Evolutionary conservation across 2,329 filamentous ascomycete species (phyloP).

Genomic region (Coleophoma crateriformis): DNA sequence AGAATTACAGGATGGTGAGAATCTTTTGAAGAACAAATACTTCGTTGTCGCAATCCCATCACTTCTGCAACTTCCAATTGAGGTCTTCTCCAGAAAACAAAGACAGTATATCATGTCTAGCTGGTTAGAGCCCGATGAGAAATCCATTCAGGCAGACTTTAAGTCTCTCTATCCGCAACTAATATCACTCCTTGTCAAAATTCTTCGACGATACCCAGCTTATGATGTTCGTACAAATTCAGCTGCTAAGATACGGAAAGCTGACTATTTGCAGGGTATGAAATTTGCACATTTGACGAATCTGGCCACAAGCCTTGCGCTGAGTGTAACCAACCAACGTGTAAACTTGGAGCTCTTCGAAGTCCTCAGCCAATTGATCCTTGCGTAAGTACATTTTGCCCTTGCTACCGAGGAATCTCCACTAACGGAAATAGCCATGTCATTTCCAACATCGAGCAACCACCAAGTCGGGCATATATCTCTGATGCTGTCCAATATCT

Average conservation of each 20-base stretch:
- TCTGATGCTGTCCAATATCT: slow-evolving; percentile 15
- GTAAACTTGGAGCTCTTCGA: slow-evolving; percentile 15
- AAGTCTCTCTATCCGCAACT: slow-evolving; percentile 20
- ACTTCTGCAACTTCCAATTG: not conserved
- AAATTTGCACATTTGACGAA: slow-evolving; percentile 32
- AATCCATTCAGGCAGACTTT: slow-evolving; percentile 1
- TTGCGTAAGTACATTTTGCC: slow-evolving; percentile 12
- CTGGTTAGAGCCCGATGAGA: slow-evolving; percentile 11
- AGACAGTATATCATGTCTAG: slow-evolving; percentile 37
- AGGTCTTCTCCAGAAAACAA: slow-evolving; percentile 14
- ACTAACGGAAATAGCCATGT: slow-evolving; percentile 15
- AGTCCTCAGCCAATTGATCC: slow-evolving; percentile 18
- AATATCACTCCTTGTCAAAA: slow-evolving; percentile 40
- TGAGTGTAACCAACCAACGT: slow-evolving; percentile 1
- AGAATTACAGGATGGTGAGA: no score
- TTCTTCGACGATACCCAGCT: slow-evolving; percentile 46
- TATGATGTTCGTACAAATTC: slow-evolving; percentile 30
- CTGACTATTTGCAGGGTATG: slow-evolving; percentile 12
- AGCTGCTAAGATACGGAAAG: no score
- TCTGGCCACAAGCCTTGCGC: slow-evolving; percentile 20
- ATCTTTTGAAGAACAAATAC: no score
- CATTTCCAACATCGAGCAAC: slow-evolving; percentile 20
- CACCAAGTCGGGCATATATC: slow-evolving; percentile 19
- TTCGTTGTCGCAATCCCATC: not conserved
- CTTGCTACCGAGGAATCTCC: not conserved